Evolutionary conservation across 768 basidiomycete genomes (phyloP).

Genomic region (Peribolospora baueri): DNA sequence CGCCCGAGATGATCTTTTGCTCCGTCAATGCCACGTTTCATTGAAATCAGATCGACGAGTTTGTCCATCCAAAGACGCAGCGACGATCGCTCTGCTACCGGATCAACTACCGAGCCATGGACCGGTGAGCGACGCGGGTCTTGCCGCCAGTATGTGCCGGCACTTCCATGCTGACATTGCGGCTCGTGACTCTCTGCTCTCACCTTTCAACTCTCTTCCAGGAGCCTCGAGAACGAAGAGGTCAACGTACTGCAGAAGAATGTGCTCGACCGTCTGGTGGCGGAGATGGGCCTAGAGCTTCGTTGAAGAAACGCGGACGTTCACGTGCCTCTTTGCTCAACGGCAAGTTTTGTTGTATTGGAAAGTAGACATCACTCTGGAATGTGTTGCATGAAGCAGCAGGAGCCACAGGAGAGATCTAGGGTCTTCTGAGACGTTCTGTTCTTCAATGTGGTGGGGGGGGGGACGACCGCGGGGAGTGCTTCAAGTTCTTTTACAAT

Average conservation of each 20-base stretch:
- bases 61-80: conserved; percentile 65
- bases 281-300: conserved; percentile 23
- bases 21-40: not conserved
- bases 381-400: too few relatives aligned
- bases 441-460: too few relatives aligned
- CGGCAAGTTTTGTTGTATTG: too few relatives aligned
- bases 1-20: not conserved
- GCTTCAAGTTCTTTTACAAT: too few relatives aligned
- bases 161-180: not conserved
- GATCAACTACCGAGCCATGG: conserved; percentile 90
- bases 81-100: conserved; percentile 64
- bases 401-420: too few relatives aligned
- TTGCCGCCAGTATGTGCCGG: not conserved
- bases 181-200: not conserved
- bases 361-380: too few relatives aligned
- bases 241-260: conserved; percentile 48
- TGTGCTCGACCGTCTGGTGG: conserved; percentile 16
- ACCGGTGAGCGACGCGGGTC: conserved; percentile 18
- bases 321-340: too few relatives aligned
- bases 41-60: conserved; percentile 52
- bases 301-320: conserved; percentile 11
- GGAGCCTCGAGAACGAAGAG: conserved; percentile 72
- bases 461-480: too few relatives aligned
- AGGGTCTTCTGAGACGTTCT: too few relatives aligned
- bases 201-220: conserved; percentile 15